Evolutionary conservation across 2,329 filamentous ascomycete genomes (phyloP).

Genomic region (Bipolaris bicolor): DNA sequence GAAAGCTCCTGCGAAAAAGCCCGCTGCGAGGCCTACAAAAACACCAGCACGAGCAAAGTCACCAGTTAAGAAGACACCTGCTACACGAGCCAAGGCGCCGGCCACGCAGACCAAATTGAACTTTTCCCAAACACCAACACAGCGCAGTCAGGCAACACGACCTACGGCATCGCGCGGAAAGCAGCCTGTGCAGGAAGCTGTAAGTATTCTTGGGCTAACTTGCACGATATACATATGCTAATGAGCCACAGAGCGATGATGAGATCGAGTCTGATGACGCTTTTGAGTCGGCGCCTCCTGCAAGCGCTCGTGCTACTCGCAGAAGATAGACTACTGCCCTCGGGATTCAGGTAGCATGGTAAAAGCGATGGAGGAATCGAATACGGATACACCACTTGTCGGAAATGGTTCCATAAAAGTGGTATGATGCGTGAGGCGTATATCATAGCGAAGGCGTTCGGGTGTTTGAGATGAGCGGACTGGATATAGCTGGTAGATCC

Average conservation of each 20-base stretch:
- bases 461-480: background rate
- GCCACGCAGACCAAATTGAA: conserved; percentile 51
- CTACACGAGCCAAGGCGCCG: conserved; percentile 27
- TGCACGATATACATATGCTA: conserved; percentile 3
- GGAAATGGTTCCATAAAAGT: background rate
- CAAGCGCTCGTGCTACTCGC: conserved; percentile 29
- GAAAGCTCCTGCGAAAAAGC: conserved; percentile 40
- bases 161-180: conserved; percentile 32
- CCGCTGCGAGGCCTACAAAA: conserved; percentile 21
- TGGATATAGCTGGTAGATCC: background rate
- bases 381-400: background rate
- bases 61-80: conserved; percentile 34
- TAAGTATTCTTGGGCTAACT: conserved; percentile 31
- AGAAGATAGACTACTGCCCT: conserved; percentile 24
- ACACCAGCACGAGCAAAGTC: conserved; percentile 31
- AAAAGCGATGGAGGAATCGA: background rate
- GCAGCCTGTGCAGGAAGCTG: conserved; percentile 48
- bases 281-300: conserved; percentile 45
- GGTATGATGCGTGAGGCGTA: background rate
- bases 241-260: conserved; percentile 48
- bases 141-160: conserved; percentile 41
- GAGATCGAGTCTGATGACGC: conserved; percentile 52
- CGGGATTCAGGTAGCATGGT: too few relatives aligned
- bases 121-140: conserved; percentile 50
- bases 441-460: conserved; percentile 36